Evolutionary conservation across 768 basidiomycete genomes (phyloP), one percentile per base, ranked within the genome.

Genomic region (Boletus rubescentipes): DNA sequence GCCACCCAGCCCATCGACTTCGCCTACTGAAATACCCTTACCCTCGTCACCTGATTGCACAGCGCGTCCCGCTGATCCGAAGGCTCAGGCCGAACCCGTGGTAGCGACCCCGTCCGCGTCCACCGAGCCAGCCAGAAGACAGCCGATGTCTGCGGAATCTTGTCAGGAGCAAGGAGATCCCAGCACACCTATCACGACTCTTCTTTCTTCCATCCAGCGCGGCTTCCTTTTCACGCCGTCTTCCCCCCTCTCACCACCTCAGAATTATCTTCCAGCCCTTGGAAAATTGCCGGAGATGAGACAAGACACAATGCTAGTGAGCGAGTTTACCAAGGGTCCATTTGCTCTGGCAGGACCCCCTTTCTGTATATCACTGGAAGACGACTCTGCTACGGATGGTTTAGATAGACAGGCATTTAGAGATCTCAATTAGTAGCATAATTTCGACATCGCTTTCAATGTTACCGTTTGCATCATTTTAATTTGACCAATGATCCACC

Each of bases 191-290:
- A 89, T 89, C 44, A 86, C 87, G 8, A 73, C 80, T 9, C 76
- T 89, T 30, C 70, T 85, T 41, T 73, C 76, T 15, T 70, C 85
- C 3, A 89, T 89, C 51, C 79, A 88, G 58, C 79, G 77, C 15
- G 87, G 86, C 31, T 89, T 89, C 67, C 67, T 84, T n/a, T 78
- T 82, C 59, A 83, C 85, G 4, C 86, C 85, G 15, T 75, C 73
- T n/a, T 77, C 80, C 1, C 83, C 84, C 2, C 73, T 86, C 35
- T 84, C 85, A 2, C 84, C 84, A 16, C 79, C 81, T 23, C 73
- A 79, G 51, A 72, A 76, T 30, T 80, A 83, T 55, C 56, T 69
- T 41, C 51, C 38, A 45, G 32, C 18, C 5, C 37, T 37, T 7
- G 51, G 48, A 16, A 23, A 43, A 12, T 32, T 54, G 1, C 46